Conservation (phyloP, 2,329 filamentous ascomycete species). For the Aureobasidium sp. region DNA sequence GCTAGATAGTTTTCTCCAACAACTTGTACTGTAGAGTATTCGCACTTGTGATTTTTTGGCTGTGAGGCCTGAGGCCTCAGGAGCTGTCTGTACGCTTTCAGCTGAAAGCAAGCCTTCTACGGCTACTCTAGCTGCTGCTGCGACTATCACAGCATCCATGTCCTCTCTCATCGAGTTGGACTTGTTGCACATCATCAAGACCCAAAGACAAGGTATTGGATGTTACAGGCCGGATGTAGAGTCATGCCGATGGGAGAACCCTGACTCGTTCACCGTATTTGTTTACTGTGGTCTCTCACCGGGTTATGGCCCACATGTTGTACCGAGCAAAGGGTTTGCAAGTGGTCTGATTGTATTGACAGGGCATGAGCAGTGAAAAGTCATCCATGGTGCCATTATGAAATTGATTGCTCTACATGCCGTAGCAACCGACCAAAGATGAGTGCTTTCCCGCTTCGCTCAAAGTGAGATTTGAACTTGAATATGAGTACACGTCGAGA, state of each 20-base stretch:
- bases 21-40: neutral
- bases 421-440: neutral
- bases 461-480: neutral
- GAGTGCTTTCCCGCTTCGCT: neutral
- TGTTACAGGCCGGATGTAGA: too few species aligned
- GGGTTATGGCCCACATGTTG: neutral
- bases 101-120: too few species aligned
- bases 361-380: too few species aligned
- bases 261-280: neutral
- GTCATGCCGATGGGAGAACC: neutral
- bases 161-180: too few species aligned
- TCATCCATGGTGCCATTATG: neutral
- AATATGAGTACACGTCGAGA: too few species aligned
- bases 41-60: neutral
- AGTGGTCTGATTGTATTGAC: neutral
- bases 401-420: neutral
- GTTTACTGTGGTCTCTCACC: neutral
- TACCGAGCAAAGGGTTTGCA: neutral
- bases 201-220: too few species aligned
- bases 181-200: too few species aligned
- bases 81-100: neutral
- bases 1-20: slow-evolving; percentile 73
- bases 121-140: too few species aligned
- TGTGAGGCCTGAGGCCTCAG: neutral
- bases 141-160: too few species aligned